Base-by-base conservation (phyloP, 306 rosid species). In the Malus orientalis region DNA sequence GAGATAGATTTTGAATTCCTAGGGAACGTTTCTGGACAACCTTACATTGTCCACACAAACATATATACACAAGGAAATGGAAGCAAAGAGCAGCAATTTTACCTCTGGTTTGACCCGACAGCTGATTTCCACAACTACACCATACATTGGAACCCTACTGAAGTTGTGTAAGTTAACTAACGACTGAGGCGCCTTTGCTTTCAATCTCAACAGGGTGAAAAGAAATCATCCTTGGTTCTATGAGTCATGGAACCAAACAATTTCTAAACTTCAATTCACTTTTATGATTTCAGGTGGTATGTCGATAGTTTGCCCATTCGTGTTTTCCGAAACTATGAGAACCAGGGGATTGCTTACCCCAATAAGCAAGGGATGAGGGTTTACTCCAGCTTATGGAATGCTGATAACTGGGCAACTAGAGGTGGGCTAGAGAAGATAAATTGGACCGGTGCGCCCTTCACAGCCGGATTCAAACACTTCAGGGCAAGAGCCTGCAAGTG, bases 1-100 rank as follows among this genome's bases (percentile, higher is more conserved):
- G 98, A 95, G 85, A 89, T 92, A 77, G 98, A 95, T 74, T 95
- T 85, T 55, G 98, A 95, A 87, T 95, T 92, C 86, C 74, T 90
- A 44, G 97, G 98, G 40, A 95, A 95, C 76, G 62, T 79, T 71
- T 80, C 97, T 51, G 97, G 97, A 70, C 91, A 92, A 58, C 97
- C 98, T 36, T 92, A 92, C 81, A 88, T 81, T 70, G 60, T 90
- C 67, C 97, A 92, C 80, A 95, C 97, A 78, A 92, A 92, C 73
- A 47, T 92, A 8, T 89, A 75, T 61, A 79, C 87, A 45, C 83
- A 82, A 57, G 98, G 98, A 81, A 83, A 77, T 65, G 98, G 98
- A 85, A 86, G 84, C 81, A 85, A 71, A 25, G 98, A 94, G 83
- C 93, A 94, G 67, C 96, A 90, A 69, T 90, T 95, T 81, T 77